phyloP scores from a whole-genome alignment of 192 early-diverging fungal species.

The Gryganskiella cystojenkinii region DNA sequence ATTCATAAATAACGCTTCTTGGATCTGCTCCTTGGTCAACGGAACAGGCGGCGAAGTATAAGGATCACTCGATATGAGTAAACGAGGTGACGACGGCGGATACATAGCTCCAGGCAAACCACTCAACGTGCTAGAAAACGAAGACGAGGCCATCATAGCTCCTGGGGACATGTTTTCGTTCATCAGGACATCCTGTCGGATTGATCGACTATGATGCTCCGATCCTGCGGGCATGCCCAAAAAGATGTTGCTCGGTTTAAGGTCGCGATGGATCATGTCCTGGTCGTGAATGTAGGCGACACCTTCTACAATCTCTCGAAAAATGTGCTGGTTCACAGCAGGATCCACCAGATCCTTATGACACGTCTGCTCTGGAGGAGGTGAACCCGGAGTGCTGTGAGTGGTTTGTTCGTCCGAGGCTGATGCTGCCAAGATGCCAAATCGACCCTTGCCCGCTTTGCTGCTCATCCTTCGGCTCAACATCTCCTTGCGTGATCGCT shows the following conservation, averaged over 20 bases:
- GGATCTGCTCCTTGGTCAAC: constrained; percentile 34
- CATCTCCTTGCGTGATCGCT: constrained; percentile 28
- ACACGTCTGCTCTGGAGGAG: constrained; percentile 19
- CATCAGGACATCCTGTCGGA: constrained; percentile 4
- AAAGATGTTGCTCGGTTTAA: constrained; percentile 81
- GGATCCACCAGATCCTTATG: constrained; percentile 63
- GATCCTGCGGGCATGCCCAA: constrained; percentile 50
- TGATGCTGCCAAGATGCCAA: constrained; percentile 14
- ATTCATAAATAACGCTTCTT: constrained; percentile 54
- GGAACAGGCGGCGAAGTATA: neutral
- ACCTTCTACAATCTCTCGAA: constrained; percentile 81
- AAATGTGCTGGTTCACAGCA: constrained; percentile 67
- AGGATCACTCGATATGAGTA: too few species aligned
- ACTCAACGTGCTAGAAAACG: neutral
- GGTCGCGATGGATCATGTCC: constrained; percentile 80
- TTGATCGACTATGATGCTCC: constrained; percentile 10
- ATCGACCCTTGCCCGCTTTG: neutral
- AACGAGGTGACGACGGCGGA: too few species aligned
- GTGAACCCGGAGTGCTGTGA: constrained; percentile 27
- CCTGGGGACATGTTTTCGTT: too few species aligned
- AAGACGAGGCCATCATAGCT: constrained; percentile 3
- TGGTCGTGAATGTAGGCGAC: constrained; percentile 78
- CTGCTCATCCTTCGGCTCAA: constrained; percentile 1
- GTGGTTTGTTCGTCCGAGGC: constrained; percentile 3
- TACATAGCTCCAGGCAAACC: neutral